phyloP scores from a whole-genome alignment of 306 rosid species.

The Echinosophora koreensis region DNA sequence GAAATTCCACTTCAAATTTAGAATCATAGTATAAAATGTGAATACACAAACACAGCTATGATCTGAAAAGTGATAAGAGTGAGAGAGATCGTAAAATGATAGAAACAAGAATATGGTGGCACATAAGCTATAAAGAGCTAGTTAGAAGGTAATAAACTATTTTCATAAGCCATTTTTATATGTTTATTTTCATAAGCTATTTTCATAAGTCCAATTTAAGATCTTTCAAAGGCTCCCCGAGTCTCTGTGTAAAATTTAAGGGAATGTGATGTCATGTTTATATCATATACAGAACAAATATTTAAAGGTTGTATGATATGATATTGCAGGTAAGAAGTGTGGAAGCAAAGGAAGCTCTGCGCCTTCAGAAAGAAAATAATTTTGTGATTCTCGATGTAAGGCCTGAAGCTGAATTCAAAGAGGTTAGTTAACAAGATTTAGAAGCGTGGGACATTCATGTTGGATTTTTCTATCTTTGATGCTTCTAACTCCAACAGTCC shows the following conservation, averaged over 20 bases:
- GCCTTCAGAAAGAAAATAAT: slow-evolving; percentile 95
- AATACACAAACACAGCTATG: slow-evolving; percentile 9
- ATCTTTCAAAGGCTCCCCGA: not conserved
- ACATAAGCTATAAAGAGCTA: too few relatives aligned
- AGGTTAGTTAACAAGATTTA: slow-evolving; percentile 60
- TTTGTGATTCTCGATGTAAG: slow-evolving; percentile 95
- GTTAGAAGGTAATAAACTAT: too few relatives aligned
- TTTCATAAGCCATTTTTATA: too few relatives aligned
- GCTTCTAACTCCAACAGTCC: slow-evolving; percentile 9
- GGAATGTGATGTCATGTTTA: not conserved
- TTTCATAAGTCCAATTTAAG: too few relatives aligned
- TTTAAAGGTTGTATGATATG: slow-evolving; percentile 2
- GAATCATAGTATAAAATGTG: not conserved
- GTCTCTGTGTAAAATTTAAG: not conserved
- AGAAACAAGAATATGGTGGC: not conserved
- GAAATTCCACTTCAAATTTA: not conserved
- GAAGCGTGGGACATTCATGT: slow-evolving; percentile 13
- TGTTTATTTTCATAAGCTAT: too few relatives aligned
- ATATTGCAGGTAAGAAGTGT: slow-evolving; percentile 86
- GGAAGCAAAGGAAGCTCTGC: slow-evolving; percentile 89
- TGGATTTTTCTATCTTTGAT: slow-evolving; percentile 19
- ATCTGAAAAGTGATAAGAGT: not conserved
- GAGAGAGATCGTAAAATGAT: not conserved
- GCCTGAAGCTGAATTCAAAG: slow-evolving; percentile 95
- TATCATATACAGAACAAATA: slow-evolving; percentile 7